Evolutionary conservation across 176 grass and related monocot genomes (phyloP).

Genomic region (Eragrostis curvula): DNA sequence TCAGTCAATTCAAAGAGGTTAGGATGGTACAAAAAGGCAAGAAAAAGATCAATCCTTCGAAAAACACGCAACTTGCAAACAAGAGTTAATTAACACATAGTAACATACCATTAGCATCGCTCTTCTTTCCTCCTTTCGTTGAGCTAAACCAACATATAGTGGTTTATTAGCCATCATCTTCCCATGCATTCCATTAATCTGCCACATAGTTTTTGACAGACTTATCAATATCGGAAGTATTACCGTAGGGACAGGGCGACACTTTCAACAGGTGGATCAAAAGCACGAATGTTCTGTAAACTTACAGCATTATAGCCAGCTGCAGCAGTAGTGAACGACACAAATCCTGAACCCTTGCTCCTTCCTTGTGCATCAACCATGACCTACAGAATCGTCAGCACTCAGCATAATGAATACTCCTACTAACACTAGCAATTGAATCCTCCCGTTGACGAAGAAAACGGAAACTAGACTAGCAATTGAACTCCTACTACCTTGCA

Average conservation of each 20-base stretch:
- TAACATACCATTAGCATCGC: conserved; percentile 38
- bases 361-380: conserved; percentile 59
- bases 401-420: not conserved
- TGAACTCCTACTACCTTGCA: too few species aligned
- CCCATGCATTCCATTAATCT: conserved; percentile 59
- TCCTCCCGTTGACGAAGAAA: not conserved
- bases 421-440: not conserved
- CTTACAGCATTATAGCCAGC: conserved; percentile 51
- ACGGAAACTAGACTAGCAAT: not conserved
- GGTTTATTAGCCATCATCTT: conserved; percentile 53
- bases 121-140: conserved; percentile 56
- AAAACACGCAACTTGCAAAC: not conserved
- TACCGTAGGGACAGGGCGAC: not conserved
- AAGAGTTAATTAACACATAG: not conserved
- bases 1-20: too few species aligned
- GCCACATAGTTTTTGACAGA: not conserved
- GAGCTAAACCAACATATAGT: conserved; percentile 54
- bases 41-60: too few species aligned
- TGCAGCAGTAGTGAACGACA: conserved; percentile 50
- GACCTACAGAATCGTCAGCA: conserved; percentile 33
- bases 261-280: not conserved
- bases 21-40: too few species aligned
- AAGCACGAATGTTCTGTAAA: not conserved
- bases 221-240: not conserved
- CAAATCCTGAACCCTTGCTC: conserved; percentile 65